Evolutionary conservation across 768 basidiomycete genomes (phyloP).

Genomic region (Mycena haematopus): DNA sequence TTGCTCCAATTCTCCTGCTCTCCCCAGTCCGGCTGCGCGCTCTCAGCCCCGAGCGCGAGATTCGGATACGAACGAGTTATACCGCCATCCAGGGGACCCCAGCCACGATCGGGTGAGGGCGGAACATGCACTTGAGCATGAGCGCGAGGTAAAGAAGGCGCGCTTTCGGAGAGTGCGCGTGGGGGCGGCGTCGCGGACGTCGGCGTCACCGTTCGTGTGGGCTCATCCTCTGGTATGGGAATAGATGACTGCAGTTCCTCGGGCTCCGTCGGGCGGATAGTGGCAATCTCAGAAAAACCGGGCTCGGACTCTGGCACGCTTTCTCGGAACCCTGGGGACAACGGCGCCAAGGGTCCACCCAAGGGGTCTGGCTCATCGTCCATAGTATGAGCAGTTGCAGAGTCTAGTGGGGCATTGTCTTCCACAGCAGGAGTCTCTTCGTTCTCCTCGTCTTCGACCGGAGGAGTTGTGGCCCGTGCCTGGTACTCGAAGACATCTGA

Average conservation of each 20-base stretch:
- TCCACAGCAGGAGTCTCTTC: slow-evolving; percentile 27
- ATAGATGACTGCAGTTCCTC: slow-evolving; percentile 39
- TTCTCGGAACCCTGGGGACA: slow-evolving; percentile 61
- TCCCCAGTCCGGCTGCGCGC: slow-evolving; percentile 55
- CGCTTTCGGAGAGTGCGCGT: slow-evolving; percentile 28
- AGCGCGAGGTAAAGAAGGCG: slow-evolving; percentile 20
- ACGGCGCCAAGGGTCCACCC: slow-evolving; percentile 25
- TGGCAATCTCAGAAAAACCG: slow-evolving; percentile 50
- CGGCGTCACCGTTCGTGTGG: slow-evolving; percentile 21
- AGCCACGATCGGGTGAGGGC: slow-evolving; percentile 5
- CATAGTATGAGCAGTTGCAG: slow-evolving; percentile 39
- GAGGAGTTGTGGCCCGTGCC: slow-evolving; percentile 24
- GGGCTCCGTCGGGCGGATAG: slow-evolving; percentile 45
- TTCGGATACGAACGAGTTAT: slow-evolving; percentile 33
- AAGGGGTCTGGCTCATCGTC: slow-evolving; percentile 32
- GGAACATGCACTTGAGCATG: not conserved
- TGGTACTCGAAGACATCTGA: slow-evolving; percentile 28
- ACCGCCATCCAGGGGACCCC: slow-evolving; percentile 24
- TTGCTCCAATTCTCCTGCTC: slow-evolving; percentile 50
- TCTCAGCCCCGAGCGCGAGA: slow-evolving; percentile 55
- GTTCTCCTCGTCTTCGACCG: slow-evolving; percentile 16
- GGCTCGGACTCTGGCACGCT: slow-evolving; percentile 42
- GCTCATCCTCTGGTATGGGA: slow-evolving; percentile 31
- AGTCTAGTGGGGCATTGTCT: slow-evolving; percentile 49
- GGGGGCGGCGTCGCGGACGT: slow-evolving; percentile 38